Conservation (phyloP, 2,329 filamentous ascomycete genomes). For the Phaeosphaeria sp. region DNA sequence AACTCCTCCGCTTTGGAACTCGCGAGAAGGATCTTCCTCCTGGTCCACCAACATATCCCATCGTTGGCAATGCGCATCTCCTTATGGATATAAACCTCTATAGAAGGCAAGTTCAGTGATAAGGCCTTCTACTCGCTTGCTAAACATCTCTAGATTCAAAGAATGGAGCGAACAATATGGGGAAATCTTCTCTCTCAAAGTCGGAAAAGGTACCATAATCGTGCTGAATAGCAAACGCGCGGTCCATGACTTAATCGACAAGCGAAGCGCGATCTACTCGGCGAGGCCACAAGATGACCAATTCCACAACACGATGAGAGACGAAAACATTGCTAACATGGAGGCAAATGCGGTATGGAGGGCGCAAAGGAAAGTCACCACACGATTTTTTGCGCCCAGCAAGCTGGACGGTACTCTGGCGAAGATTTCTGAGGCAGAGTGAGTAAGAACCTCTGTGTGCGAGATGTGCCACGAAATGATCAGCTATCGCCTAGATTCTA, state of each 20-base stretch:
- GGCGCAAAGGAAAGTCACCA: slow-evolving; percentile 26
- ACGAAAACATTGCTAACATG: slow-evolving; percentile 29
- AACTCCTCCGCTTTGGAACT: slow-evolving; percentile 25
- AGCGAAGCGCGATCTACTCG: slow-evolving; percentile 23
- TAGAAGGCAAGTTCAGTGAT: slow-evolving; percentile 15
- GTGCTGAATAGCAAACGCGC: slow-evolving; percentile 23
- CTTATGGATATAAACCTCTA: slow-evolving; percentile 21
- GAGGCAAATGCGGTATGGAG: slow-evolving; percentile 25
- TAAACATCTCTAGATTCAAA: slow-evolving; percentile 19
- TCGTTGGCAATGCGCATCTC: slow-evolving; percentile 35
- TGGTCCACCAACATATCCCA: slow-evolving; percentile 33
- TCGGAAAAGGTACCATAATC: slow-evolving; percentile 26
- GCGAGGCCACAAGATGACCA: slow-evolving; percentile 20
- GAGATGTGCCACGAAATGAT: background rate
- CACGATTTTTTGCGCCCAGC: slow-evolving; percentile 23
- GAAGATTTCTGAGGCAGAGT: slow-evolving; percentile 34
- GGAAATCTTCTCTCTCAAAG: slow-evolving; percentile 24
- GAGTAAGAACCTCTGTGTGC: slow-evolving; percentile 3
- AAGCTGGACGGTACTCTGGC: slow-evolving; percentile 25
- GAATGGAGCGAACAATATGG: slow-evolving; percentile 30
- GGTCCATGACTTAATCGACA: slow-evolving; percentile 26
- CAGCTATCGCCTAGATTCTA: background rate
- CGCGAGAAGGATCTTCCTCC: slow-evolving; percentile 35
- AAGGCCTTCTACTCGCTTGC: slow-evolving; percentile 8
- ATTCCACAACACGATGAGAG: slow-evolving; percentile 12